Evolutionary conservation across 1,284 basidiomycete species (phyloP).

Genomic region (Hypsizygus ulmarius): DNA sequence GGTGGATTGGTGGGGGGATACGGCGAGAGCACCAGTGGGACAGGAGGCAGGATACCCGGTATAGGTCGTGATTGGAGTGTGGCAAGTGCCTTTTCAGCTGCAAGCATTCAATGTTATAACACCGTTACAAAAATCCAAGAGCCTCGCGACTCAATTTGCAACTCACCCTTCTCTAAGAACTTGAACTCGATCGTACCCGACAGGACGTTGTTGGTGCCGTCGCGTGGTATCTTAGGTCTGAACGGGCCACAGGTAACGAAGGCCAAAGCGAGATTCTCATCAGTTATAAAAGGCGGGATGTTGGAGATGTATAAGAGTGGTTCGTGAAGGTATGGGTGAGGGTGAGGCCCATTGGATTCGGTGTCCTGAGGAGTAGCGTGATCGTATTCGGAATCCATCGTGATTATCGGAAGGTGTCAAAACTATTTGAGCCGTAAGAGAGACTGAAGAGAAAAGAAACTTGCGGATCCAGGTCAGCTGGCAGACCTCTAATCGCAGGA

Average conservation of each 20-base stretch:
- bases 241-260: conserved; percentile 75
- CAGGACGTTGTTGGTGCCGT: conserved; percentile 48
- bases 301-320: conserved; percentile 75
- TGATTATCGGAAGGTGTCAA: conserved; percentile 24
- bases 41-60: conserved; percentile 51
- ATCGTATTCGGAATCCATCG: conserved; percentile 36
- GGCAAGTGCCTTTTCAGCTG: conserved; percentile 86
- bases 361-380: conserved; percentile 28
- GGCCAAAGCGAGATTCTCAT: conserved; percentile 69
- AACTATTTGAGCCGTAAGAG: conserved; percentile 16
- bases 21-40: conserved; percentile 66
- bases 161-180: conserved; percentile 71
- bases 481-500: conserved; percentile 12
- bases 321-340: conserved; percentile 78
- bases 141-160: conserved; percentile 5
- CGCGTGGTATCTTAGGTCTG: conserved; percentile 69
- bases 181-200: conserved; percentile 77
- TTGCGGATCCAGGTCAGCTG: conserved; percentile 11
- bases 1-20: conserved; percentile 71
- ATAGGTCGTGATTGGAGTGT: conserved; percentile 75
- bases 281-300: conserved; percentile 65
- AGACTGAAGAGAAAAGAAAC: conserved; percentile 13
- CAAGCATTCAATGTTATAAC: conserved; percentile 14
- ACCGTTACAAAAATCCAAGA: neutral
- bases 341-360: conserved; percentile 35